Conservation (phyloP, 768 basidiomycete genomes). For the Suillus discolor region DNA sequence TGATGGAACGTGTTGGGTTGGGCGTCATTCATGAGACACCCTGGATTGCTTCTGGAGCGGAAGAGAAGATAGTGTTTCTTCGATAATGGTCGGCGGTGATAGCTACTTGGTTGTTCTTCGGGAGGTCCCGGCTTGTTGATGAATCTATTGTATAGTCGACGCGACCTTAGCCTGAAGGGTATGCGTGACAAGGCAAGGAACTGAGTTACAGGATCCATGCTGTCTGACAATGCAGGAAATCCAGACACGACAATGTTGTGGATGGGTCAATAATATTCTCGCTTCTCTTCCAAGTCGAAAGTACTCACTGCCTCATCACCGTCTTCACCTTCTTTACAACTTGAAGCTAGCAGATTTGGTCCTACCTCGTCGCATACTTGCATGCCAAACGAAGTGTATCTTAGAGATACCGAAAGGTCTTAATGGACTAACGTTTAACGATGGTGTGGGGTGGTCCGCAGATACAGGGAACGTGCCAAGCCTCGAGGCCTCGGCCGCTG, state of each 20-base stretch:
- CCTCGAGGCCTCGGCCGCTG: too few species aligned
- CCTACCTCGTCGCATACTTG: too few species aligned
- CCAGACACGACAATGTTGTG: not conserved
- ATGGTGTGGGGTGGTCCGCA: too few species aligned
- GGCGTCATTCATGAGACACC: conserved; percentile 22
- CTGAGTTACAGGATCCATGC: not conserved
- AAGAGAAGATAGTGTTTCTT: not conserved
- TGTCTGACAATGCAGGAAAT: not conserved
- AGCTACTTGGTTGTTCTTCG: not conserved
- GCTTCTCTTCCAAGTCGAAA: not conserved
- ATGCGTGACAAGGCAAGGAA: not conserved
- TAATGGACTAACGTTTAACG: too few species aligned
- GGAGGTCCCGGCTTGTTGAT: not conserved
- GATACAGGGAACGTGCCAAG: too few species aligned
- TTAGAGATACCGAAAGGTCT: too few species aligned
- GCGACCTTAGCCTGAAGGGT: not conserved
- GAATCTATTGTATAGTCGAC: too few species aligned
- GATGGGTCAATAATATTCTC: not conserved
- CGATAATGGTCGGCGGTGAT: not conserved
- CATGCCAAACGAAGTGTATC: too few species aligned
- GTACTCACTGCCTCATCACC: not conserved
- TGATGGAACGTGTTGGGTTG: conserved; percentile 25
- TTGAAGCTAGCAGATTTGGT: not conserved
- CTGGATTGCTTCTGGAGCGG: conserved; percentile 13
- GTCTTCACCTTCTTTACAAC: not conserved